These are phyloP conservation scores for Rhodocollybia butyracea DNA, from an alignment of 768 basidiomycete species.

Conservation along the genomic window DNA sequence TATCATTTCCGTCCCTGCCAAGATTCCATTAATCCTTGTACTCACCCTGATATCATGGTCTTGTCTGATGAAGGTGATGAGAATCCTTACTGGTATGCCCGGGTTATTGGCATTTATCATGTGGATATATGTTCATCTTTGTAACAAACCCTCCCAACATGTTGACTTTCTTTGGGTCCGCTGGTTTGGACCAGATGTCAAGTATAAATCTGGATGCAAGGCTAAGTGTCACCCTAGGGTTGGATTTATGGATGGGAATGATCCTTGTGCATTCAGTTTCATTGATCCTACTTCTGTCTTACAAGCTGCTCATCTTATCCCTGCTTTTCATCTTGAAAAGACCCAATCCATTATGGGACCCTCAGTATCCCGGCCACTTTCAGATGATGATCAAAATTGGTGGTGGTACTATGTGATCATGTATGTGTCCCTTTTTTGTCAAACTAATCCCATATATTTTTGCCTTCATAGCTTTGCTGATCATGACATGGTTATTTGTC, in stretches of 20 bases:
- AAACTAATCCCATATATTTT: too few relatives aligned
- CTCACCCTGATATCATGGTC: constrained; percentile 32
- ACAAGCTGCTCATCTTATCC: neutral
- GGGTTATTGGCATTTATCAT: constrained; percentile 28
- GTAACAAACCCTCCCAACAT: constrained; percentile 3
- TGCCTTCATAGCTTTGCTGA: too few relatives aligned
- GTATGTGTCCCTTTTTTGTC: neutral
- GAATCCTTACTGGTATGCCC: constrained; percentile 28
- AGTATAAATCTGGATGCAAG: constrained; percentile 9
- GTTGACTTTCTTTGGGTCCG: constrained; percentile 25
- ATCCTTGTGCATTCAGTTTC: neutral
- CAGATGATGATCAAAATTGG: neutral
- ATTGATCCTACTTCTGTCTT: neutral
- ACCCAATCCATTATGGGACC: neutral
- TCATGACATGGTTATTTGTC: too few relatives aligned
- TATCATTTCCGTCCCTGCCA: constrained; percentile 30
- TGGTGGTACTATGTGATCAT: neutral
- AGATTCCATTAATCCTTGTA: constrained; percentile 32
- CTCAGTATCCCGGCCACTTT: neutral
- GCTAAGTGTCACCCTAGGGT: neutral
- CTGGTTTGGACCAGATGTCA: constrained; percentile 18
- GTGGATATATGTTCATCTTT: constrained; percentile 16
- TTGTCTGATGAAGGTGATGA: constrained; percentile 1
- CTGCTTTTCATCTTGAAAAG: neutral
- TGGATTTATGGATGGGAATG: neutral